Evolutionary conservation across 2,329 filamentous ascomycete genomes (phyloP), one percentile per base, ranked within the genome.

Genomic region (Calonectria ilicicola): DNA sequence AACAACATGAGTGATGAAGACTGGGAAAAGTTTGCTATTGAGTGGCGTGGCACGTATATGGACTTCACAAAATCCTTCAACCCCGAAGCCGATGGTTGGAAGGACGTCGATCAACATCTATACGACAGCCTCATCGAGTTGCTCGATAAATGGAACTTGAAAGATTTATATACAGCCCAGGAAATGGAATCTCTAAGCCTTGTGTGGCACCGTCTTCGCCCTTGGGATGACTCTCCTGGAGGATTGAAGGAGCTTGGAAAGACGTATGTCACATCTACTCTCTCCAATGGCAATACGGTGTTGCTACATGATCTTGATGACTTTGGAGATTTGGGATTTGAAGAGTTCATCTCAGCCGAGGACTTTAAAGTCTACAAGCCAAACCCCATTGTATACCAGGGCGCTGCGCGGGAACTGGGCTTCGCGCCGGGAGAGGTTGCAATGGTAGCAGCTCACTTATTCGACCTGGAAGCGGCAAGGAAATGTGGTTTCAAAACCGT

Each of bases 301-400:
- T 85, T 96, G n/a, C 86, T 96, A 51, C 80, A 84, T 2, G 94
- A 96, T 80, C 86, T 97, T 62, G 83, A 89, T 63, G 80, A 83
- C 64, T 86, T 90, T 77, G 92, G 89, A 1, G 82, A 83, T 5
- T 87, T 96, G 64, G 88, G 88, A 0, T 96, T 95, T 78, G 86
- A 87, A 26, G 84, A 87, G 67, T 78, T 95, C 46, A 85, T 93
- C 72, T 94, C 91, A 10, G 90, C 91, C 0, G 93, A 94, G 82
- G 89, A 92, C 74, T 96, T 96, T 80, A 85, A 87, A 53, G 91
- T 90, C 0, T 97, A 96, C 82, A 97, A 97, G 85, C 94, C 94
- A 1, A 88, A 90, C 72, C 89, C 90, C 9, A 85, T 82, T 65
- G 91, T 93, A 2, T 97, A 97, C 80, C 86, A 89, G 1, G 94